These are phyloP conservation scores for Quercus mongolica DNA, from an alignment of 306 rosid species.

Conservation along the genomic window DNA sequence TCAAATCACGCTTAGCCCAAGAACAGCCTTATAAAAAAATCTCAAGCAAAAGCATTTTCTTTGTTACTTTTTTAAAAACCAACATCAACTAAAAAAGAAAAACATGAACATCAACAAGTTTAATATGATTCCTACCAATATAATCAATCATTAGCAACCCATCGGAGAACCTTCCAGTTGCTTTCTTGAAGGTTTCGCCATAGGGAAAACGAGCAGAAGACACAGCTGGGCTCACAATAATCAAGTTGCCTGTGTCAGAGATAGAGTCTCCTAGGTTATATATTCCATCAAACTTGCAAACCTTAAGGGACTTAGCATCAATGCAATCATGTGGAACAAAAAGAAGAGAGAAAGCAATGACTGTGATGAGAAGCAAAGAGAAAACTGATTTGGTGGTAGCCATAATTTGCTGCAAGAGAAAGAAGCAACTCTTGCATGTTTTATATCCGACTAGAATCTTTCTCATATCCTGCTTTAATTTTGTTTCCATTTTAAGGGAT, in stretches of 20 bases:
- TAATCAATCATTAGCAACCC: constrained; percentile 14
- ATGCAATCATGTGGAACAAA: background rate
- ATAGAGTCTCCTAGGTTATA: constrained; percentile 18
- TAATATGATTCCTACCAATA: background rate
- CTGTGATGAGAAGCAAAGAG: background rate
- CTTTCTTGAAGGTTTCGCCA: constrained; percentile 13
- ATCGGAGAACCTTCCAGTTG: constrained; percentile 12
- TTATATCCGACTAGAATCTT: too few relatives aligned
- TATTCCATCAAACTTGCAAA: background rate
- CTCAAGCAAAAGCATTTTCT: too few relatives aligned
- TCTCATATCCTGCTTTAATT: too few relatives aligned
- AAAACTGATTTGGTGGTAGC: background rate
- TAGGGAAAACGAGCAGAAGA: constrained; percentile 9
- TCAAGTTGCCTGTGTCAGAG: constrained; percentile 5
- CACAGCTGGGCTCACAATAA: background rate
- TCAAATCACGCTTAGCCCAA: too few relatives aligned
- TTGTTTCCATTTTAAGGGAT: too few relatives aligned
- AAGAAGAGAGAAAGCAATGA: background rate
- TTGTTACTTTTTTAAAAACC: too few relatives aligned
- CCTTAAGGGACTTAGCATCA: background rate
- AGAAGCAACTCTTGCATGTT: background rate
- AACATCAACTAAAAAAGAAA: background rate
- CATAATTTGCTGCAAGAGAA: constrained; percentile 1
- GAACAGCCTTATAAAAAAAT: too few relatives aligned
- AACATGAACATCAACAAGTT: background rate